Percentiles rank a stretch among this genome's conserved stretches.
These are phyloP conservation scores for Iris macrosiphon DNA, from an alignment of 106 monocot genomes.

Conservation along the genomic window DNA sequence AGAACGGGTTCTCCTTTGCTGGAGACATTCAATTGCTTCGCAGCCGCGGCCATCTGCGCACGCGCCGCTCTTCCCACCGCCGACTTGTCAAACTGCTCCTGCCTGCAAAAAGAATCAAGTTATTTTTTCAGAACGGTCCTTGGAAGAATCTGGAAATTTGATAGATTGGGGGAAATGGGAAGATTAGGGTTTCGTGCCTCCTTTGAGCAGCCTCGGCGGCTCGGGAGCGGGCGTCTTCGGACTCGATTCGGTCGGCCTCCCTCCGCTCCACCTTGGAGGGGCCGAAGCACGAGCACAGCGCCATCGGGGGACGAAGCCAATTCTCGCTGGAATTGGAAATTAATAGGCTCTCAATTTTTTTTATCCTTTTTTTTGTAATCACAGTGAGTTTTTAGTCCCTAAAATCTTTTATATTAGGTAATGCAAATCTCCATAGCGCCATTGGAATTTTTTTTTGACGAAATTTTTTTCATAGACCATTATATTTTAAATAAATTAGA, in stretches of 20 bases:
- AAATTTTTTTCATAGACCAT: too few relatives aligned
- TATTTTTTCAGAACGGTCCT: too few relatives aligned
- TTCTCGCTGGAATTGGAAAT: too few relatives aligned
- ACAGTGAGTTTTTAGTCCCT: too few relatives aligned
- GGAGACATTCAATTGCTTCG: constrained; percentile 28
- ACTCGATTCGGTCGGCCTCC: constrained; percentile 62
- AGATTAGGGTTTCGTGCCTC: constrained; percentile 29
- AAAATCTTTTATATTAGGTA: too few relatives aligned
- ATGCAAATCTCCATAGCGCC: too few relatives aligned
- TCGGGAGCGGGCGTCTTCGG: constrained; percentile 62
- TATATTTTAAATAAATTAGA: too few relatives aligned
- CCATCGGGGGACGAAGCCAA: too few relatives aligned
- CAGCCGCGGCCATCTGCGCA: constrained; percentile 54
- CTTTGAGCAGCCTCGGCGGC: constrained; percentile 84
- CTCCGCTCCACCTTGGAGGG: constrained; percentile 55
- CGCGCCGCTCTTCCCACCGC: constrained; percentile 70
- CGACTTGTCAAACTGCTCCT: constrained; percentile 89
- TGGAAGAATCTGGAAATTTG: too few relatives aligned
- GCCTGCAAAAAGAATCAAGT: constrained; percentile 31
- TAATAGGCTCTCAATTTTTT: too few relatives aligned
- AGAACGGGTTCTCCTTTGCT: constrained; percentile 82
- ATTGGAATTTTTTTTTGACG: too few relatives aligned
- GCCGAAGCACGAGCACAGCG: constrained; percentile 73
- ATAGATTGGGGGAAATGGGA: not conserved
- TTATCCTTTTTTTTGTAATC: too few relatives aligned